Conservation (phyloP, 2,329 filamentous ascomycete genomes). For the Periconia sp. region DNA sequence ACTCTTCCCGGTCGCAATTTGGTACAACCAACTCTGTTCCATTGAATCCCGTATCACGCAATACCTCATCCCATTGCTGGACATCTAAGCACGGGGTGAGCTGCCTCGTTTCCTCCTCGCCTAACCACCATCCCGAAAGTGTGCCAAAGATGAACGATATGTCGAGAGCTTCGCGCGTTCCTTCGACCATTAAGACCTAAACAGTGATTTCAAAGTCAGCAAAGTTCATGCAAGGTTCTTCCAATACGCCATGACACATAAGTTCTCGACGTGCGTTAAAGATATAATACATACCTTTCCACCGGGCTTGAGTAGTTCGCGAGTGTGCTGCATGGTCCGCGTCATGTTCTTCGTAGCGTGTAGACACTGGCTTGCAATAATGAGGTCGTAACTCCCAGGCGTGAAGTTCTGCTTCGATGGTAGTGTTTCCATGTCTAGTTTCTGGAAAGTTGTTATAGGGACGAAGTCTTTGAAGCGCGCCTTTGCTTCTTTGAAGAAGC, state of each 20-base stretch:
- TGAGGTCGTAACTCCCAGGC: background rate
- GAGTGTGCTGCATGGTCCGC: background rate
- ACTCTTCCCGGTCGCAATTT: too few species aligned
- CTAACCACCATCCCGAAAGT: conserved; percentile 46
- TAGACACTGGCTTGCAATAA: background rate
- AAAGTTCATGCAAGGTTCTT: too few species aligned
- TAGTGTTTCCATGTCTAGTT: background rate
- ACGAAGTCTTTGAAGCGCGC: conserved; percentile 7
- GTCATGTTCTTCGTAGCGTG: background rate
- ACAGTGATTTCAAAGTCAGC: too few species aligned
- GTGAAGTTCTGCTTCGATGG: background rate
- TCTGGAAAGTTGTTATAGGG: background rate
- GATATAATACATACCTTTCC: background rate
- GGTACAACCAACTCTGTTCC: too few species aligned
- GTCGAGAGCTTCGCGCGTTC: background rate
- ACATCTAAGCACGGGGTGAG: background rate
- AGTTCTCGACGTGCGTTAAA: too few species aligned
- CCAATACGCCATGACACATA: too few species aligned
- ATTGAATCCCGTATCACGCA: background rate
- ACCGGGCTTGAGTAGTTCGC: background rate
- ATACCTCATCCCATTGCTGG: conserved; percentile 21
- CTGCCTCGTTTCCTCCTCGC: conserved; percentile 10
- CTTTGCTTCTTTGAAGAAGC: conserved; percentile 16
- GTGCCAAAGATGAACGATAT: conserved; percentile 33
- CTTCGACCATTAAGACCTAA: background rate